Evolutionary conservation across 1,284 basidiomycete species (phyloP).

Genomic region (Heterobasidion annosum): DNA sequence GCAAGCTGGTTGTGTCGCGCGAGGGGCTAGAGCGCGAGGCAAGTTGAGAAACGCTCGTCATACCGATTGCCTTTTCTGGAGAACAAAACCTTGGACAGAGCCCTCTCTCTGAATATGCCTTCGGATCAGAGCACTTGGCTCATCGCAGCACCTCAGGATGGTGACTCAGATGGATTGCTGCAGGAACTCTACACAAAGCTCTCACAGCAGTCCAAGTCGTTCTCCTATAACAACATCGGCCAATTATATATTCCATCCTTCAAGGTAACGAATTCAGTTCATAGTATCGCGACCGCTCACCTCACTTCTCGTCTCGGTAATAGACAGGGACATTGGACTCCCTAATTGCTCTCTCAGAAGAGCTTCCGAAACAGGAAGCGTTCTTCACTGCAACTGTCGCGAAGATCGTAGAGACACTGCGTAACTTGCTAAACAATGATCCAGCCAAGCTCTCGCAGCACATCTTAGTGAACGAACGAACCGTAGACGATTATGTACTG

Average conservation of each 20-base stretch:
- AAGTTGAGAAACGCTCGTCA: not conserved
- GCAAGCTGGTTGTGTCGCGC: no score
- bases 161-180: conserved; percentile 60
- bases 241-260: conserved; percentile 66
- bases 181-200: conserved; percentile 58
- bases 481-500: conserved; percentile 76
- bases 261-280: conserved; percentile 42
- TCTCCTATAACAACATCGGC: conserved; percentile 35
- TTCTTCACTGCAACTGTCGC: conserved; percentile 83
- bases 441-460: conserved; percentile 78
- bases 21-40: no score
- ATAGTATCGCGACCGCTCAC: not conserved
- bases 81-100: not conserved
- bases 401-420: conserved; percentile 92
- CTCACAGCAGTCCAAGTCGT: conserved; percentile 42
- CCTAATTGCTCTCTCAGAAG: conserved; percentile 86
- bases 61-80: not conserved
- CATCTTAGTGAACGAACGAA: conserved; percentile 74
- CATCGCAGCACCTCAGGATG: conserved; percentile 65
- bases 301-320: not conserved
- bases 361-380: conserved; percentile 87
- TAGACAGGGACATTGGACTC: conserved; percentile 94
- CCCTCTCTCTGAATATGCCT: conserved; percentile 44
- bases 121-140: conserved; percentile 85
- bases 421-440: conserved; percentile 88